Evolutionary conservation across 768 basidiomycete species (phyloP).

Genomic region (Glaciozyma martinii): DNA sequence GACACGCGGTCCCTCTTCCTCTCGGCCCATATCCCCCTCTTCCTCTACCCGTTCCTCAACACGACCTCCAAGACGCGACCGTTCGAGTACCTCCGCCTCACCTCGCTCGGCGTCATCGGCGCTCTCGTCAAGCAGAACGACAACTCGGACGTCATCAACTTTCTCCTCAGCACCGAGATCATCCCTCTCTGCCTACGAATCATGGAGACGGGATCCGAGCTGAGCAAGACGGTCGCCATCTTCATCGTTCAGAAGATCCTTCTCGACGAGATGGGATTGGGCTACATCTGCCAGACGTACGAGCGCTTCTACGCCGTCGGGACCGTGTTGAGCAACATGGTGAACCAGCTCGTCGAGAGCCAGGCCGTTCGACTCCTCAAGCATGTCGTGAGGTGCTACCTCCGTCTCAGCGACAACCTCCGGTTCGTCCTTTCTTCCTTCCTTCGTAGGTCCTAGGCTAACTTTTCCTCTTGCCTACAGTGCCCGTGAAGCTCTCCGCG

Average conservation of each 20-base stretch:
- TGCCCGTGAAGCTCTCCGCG: conserved; percentile 88
- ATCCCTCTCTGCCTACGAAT: conserved; percentile 98
- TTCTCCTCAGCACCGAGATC: conserved; percentile 96
- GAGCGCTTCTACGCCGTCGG: conserved; percentile 99
- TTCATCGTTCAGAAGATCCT: conserved; percentile 97
- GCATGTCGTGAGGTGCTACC: conserved; percentile 94
- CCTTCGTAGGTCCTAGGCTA: background rate
- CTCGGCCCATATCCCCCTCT: conserved; percentile 86
- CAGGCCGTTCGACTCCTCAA: conserved; percentile 93
- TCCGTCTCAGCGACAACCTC: conserved; percentile 89
- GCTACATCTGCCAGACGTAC: conserved; percentile 99
- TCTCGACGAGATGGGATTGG: conserved; percentile 91
- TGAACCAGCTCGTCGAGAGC: conserved; percentile 91
- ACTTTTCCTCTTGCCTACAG: conserved; percentile 42
- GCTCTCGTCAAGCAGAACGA: conserved; percentile 99
- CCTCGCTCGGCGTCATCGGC: conserved; percentile 97
- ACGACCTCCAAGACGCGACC: conserved; percentile 99
- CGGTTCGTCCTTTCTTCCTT: conserved; percentile 50
- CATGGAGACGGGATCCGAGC: conserved; percentile 98
- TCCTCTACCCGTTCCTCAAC: conserved; percentile 94
- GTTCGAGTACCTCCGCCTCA: conserved; percentile 97
- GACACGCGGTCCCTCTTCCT: conserved; percentile 93
- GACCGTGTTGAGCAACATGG: conserved; percentile 97
- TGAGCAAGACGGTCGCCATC: conserved; percentile 97
- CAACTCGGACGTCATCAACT: conserved; percentile 97